Conservation (phyloP, 2,329 filamentous ascomycete genomes). For the Pseudomassariella vexata region DNA sequence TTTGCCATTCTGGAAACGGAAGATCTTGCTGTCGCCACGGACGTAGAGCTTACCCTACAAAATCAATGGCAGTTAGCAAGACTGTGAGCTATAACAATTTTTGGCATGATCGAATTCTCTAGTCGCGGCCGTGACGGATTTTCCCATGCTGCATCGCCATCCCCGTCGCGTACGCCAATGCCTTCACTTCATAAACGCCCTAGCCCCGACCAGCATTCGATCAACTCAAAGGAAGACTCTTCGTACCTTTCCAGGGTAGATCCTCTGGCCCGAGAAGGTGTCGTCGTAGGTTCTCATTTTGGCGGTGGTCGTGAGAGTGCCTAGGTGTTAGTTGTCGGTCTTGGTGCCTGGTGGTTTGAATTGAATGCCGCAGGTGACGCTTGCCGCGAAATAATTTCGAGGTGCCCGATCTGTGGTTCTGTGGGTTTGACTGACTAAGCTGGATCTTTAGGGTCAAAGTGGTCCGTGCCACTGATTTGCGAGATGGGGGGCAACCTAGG, state of each 20-base stretch:
- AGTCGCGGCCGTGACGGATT: too few species aligned
- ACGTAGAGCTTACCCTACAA: slow-evolving; percentile 99
- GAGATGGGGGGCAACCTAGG: too few species aligned
- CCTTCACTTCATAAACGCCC: background rate
- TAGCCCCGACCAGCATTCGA: slow-evolving; percentile 9
- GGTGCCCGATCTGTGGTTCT: slow-evolving; percentile 2
- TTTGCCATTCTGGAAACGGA: slow-evolving; percentile 99
- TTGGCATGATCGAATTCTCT: too few species aligned
- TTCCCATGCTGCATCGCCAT: too few species aligned
- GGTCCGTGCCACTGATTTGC: slow-evolving; percentile 14
- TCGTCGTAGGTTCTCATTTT: slow-evolving; percentile 65
- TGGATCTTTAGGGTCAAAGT: slow-evolving; percentile 17
- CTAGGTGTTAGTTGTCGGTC: slow-evolving; percentile 29
- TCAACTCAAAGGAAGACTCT: slow-evolving; percentile 5
- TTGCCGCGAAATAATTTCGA: slow-evolving; percentile 5
- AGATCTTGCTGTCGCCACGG: slow-evolving; percentile 99
- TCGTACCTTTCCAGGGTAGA: slow-evolving; percentile 63
- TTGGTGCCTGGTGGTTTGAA: slow-evolving; percentile 1
- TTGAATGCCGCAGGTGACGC: too few species aligned
- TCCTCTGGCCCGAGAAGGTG: slow-evolving; percentile 60
- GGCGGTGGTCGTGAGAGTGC: slow-evolving; percentile 31
- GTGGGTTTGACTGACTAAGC: slow-evolving; percentile 21
- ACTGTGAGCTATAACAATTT: too few species aligned
- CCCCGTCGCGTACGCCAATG: too few species aligned
- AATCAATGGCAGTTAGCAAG: too few species aligned